These are phyloP conservation scores for Erodium texanum DNA, from an alignment of 441 rosid species.

Conservation along the genomic window DNA sequence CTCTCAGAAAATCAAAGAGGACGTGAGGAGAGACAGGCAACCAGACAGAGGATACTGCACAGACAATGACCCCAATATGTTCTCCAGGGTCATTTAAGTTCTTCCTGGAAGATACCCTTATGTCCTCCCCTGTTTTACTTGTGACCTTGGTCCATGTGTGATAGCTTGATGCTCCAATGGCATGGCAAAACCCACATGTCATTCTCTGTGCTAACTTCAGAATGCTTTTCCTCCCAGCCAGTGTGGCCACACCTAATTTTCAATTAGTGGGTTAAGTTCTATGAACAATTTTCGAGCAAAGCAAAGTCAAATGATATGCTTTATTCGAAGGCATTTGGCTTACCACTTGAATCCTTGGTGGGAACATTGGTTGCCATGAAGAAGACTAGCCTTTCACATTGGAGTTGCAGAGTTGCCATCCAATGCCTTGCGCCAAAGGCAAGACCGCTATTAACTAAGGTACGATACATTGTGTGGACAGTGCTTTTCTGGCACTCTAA, in stretches of 20 bases:
- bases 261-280: neutral
- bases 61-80: conserved; percentile 74
- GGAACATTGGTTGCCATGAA: conserved; percentile 99
- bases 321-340: neutral
- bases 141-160: conserved; percentile 77
- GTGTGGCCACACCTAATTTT: conserved; percentile 65
- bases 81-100: conserved; percentile 90
- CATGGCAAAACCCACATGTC: conserved; percentile 70
- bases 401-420: conserved; percentile 75
- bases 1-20: conserved; percentile 78
- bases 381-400: conserved; percentile 89
- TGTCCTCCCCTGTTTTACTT: conserved; percentile 82
- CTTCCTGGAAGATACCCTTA: conserved; percentile 86
- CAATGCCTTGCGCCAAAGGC: conserved; percentile 95
- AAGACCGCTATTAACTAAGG: conserved; percentile 64
- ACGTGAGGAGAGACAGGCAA: conserved; percentile 62
- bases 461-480: conserved; percentile 64
- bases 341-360: conserved; percentile 89
- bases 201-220: conserved; percentile 81
- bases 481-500: conserved; percentile 65
- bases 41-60: conserved; percentile 86
- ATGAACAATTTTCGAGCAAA: neutral
- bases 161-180: conserved; percentile 90
- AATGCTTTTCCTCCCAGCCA: conserved; percentile 94
- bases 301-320: neutral